Percentiles rank a stretch among this genome's conserved stretches.
Conservation (phyloP, 2,329 filamentous ascomycete genomes). For the Trichoderma atroviride region DNA sequence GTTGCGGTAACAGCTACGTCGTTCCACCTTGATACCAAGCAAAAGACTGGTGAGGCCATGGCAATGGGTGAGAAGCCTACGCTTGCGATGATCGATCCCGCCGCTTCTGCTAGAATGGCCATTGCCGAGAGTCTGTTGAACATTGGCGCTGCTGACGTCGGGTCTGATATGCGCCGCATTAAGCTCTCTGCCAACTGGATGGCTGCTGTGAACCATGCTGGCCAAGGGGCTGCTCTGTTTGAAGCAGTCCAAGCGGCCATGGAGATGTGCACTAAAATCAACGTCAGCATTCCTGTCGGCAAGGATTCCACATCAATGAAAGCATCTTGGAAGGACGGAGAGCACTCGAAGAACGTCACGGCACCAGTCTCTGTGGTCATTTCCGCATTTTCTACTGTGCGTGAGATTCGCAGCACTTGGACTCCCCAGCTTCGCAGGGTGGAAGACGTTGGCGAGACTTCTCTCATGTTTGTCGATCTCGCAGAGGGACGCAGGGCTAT, state of each 20-base stretch:
- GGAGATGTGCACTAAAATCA: slow-evolving; percentile 87
- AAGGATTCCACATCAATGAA: slow-evolving; percentile 99
- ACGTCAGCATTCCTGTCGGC: slow-evolving; percentile 90
- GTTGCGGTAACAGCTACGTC: slow-evolving; percentile 89
- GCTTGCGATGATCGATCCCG: slow-evolving; percentile 84
- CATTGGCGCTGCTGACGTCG: slow-evolving; percentile 73
- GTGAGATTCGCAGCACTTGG: slow-evolving; percentile 85
- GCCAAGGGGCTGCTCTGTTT: slow-evolving; percentile 89
- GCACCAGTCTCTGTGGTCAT: slow-evolving; percentile 90
- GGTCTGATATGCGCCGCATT: slow-evolving; percentile 74
- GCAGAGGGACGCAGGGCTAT: slow-evolving; percentile 78
- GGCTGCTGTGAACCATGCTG: slow-evolving; percentile 91
- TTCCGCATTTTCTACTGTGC: slow-evolving; percentile 84
- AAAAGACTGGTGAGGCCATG: slow-evolving; percentile 91
- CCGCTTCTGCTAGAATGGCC: slow-evolving; percentile 92
- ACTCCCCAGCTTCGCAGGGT: slow-evolving; percentile 82
- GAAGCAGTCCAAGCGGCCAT: slow-evolving; percentile 92
- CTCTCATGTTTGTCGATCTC: slow-evolving; percentile 89
- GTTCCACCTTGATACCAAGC: slow-evolving; percentile 65
- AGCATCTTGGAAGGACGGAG: slow-evolving; percentile 83
- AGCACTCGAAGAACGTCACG: slow-evolving; percentile 79
- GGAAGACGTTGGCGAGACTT: slow-evolving; percentile 85
- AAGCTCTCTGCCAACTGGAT: slow-evolving; percentile 98
- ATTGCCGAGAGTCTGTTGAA: slow-evolving; percentile 94
- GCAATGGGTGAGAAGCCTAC: slow-evolving; percentile 92